These are phyloP conservation scores for Penicillium verhagenii DNA, from an alignment of 495 filamentous ascomycete genomes.

Conservation along the genomic window DNA sequence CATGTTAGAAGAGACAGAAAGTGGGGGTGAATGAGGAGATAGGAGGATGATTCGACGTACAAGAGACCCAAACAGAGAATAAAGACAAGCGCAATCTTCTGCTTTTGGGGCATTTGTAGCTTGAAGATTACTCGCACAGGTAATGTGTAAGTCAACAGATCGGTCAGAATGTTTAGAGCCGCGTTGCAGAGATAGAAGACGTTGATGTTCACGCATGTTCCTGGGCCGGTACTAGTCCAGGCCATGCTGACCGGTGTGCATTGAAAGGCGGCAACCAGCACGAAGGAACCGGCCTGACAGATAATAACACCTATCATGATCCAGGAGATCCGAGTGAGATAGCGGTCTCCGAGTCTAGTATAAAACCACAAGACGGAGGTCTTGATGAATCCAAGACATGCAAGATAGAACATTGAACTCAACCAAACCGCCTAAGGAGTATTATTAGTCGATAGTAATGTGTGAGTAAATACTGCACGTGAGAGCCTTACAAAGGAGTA, in stretches of 20 bases:
- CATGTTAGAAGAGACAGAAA: neutral
- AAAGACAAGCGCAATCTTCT: constrained; percentile 32
- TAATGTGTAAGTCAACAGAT: constrained; percentile 52
- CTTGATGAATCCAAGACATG: constrained; percentile 41
- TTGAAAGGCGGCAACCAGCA: constrained; percentile 40
- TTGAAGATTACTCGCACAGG: constrained; percentile 39
- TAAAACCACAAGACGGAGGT: constrained; percentile 42
- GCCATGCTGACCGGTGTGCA: constrained; percentile 34
- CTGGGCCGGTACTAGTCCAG: constrained; percentile 26
- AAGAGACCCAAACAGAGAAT: constrained; percentile 45
- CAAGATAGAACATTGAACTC: constrained; percentile 44
- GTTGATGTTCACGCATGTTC: constrained; percentile 48
- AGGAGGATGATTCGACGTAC: constrained; percentile 19
- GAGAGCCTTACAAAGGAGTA: constrained; percentile 35
- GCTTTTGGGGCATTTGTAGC: constrained; percentile 35
- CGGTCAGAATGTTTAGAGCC: constrained; percentile 52
- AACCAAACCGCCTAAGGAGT: constrained; percentile 34
- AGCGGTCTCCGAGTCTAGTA: constrained; percentile 36
- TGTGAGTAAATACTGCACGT: too few relatives aligned
- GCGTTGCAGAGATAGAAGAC: constrained; percentile 45
- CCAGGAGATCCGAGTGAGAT: constrained; percentile 30
- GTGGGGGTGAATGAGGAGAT: neutral
- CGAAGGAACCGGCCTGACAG: constrained; percentile 33
- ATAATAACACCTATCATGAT: constrained; percentile 33
- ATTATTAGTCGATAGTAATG: constrained; percentile 1